Conservation (phyloP, 1,139 yeast species). For the Protomyces inundatus region DNA sequence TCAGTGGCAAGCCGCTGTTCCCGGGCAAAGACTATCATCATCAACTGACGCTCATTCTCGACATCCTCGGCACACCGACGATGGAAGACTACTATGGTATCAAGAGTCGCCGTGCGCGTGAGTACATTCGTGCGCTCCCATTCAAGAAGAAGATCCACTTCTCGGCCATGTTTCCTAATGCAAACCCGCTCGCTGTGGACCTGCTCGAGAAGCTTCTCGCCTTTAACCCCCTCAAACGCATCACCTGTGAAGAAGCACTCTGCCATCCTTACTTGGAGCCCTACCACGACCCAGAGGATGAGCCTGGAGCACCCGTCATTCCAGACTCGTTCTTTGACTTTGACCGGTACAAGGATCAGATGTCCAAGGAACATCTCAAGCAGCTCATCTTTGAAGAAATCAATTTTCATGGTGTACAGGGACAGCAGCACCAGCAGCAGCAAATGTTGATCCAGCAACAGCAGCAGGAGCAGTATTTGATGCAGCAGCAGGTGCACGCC, state of each 20-base stretch:
- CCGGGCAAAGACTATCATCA: constrained; percentile 93
- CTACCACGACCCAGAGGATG: constrained; percentile 78
- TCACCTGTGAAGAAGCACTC: constrained; percentile 74
- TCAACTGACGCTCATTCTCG: constrained; percentile 80
- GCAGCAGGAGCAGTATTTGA: not conserved
- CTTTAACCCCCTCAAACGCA: constrained; percentile 74
- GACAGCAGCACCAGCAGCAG: constrained; percentile 3
- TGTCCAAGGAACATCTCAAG: constrained; percentile 67
- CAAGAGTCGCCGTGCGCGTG: constrained; percentile 78
- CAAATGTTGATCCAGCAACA: constrained; percentile 2
- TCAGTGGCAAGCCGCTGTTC: constrained; percentile 77
- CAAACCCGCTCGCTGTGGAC: constrained; percentile 64
- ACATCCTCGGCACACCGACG: constrained; percentile 82
- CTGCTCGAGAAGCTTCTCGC: constrained; percentile 66
- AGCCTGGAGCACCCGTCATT: constrained; percentile 68
- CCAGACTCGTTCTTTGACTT: constrained; percentile 77
- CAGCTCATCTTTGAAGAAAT: constrained; percentile 28
- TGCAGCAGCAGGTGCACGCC: not conserved
- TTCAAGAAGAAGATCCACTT: constrained; percentile 56
- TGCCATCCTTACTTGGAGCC: constrained; percentile 71
- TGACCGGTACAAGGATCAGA: constrained; percentile 66
- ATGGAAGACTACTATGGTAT: constrained; percentile 75
- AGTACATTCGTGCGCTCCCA: constrained; percentile 73
- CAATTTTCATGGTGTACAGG: constrained; percentile 17
- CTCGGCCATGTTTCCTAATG: constrained; percentile 48